Percentiles rank a stretch among this genome's conserved stretches.
phyloP scores from a whole-genome alignment of 2,329 filamentous ascomycete species.

The Scytalidium sp. region DNA sequence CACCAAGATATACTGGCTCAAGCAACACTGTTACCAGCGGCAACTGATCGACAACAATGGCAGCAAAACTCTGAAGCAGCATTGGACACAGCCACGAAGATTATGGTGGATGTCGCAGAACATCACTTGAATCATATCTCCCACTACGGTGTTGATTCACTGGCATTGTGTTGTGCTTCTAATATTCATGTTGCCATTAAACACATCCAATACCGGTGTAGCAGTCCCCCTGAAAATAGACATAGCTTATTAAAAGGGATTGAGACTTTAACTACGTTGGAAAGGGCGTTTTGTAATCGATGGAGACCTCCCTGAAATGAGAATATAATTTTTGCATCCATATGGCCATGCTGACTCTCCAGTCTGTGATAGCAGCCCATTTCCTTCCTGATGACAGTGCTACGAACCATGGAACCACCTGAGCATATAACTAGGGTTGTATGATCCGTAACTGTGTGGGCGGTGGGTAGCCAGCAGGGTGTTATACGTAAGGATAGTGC shows the following conservation, averaged over 20 bases:
- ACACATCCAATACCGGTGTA: neutral
- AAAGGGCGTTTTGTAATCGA: neutral
- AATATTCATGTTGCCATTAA: conserved; percentile 1
- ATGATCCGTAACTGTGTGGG: too few species aligned
- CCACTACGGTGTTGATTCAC: neutral
- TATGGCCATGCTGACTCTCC: too few species aligned
- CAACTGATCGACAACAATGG: neutral
- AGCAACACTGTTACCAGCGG: neutral
- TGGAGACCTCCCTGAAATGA: neutral
- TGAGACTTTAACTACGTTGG: neutral
- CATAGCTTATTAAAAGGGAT: neutral
- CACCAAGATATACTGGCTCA: conserved; percentile 1
- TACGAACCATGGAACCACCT: too few species aligned
- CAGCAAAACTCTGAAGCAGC: conserved; percentile 1
- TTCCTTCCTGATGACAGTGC: too few species aligned
- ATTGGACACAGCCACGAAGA: conserved; percentile 2
- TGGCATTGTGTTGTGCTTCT: neutral
- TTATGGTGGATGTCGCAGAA: conserved; percentile 1
- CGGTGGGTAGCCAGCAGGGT: too few species aligned
- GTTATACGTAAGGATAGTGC: too few species aligned
- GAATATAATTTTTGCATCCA: too few species aligned
- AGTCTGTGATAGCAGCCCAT: too few species aligned
- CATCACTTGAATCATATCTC: neutral
- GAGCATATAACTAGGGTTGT: too few species aligned
- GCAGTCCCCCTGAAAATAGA: neutral